A percentile compares a stretch with the other conserved stretches of the same genome.
These are phyloP conservation scores for Polyporus tsugae DNA, from an alignment of 1,284 basidiomycete species.

Conservation along the genomic window DNA sequence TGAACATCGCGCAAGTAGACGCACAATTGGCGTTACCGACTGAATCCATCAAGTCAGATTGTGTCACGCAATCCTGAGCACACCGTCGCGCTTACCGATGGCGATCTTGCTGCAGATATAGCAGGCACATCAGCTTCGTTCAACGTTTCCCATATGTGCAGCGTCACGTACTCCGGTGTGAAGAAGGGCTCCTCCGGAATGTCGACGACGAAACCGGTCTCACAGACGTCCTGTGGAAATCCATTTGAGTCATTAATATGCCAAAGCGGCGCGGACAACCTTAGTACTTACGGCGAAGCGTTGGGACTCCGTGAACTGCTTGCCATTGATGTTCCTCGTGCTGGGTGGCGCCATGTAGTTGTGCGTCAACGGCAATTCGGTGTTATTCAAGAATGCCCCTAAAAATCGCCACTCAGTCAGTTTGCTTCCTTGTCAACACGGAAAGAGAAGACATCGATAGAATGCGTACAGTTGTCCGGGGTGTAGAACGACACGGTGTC, in stretches of 20 bases:
- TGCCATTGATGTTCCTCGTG: constrained; percentile 57
- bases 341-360: constrained; percentile 60
- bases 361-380: constrained; percentile 50
- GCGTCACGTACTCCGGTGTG: constrained; percentile 51
- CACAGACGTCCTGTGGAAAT: constrained; percentile 43
- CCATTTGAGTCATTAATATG: not conserved
- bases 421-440: no score
- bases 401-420: not conserved
- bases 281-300: constrained; percentile 62
- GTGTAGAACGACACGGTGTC: constrained; percentile 52
- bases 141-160: not conserved
- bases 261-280: not conserved
- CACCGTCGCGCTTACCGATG: constrained; percentile 49
- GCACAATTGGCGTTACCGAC: constrained; percentile 63
- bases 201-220: constrained; percentile 46
- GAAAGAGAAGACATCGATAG: not conserved
- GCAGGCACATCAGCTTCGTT: not conserved
- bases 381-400: constrained; percentile 64
- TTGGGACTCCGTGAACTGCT: constrained; percentile 59
- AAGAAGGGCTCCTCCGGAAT: constrained; percentile 62
- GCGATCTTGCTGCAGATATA: constrained; percentile 55
- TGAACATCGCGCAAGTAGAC: constrained; percentile 73
- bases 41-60: constrained; percentile 13
- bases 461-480: constrained; percentile 54
- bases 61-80: not conserved